Conservation (phyloP, 192 early-diverging fungal species). For the Phycomyces blakesleeanus region DNA sequence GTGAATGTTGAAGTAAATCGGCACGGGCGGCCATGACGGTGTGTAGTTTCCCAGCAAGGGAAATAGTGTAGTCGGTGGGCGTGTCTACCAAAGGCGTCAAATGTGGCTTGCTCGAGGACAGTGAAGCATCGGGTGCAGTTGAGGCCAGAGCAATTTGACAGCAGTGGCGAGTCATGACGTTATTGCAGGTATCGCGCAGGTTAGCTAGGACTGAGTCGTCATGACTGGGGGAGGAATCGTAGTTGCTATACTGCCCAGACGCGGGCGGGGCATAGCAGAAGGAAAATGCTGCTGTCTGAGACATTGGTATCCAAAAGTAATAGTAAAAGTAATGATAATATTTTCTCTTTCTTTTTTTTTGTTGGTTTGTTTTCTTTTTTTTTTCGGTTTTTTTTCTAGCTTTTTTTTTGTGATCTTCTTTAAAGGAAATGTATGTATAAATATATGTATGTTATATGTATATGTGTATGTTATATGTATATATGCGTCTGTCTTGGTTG, state of each 20-base stretch:
- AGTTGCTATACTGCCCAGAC: conserved; percentile 28
- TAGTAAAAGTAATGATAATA: not conserved
- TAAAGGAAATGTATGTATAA: too few relatives aligned
- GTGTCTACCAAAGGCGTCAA: conserved; percentile 34
- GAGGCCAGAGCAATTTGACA: conserved; percentile 27
- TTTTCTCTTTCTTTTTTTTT: not conserved
- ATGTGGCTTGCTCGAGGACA: conserved; percentile 5
- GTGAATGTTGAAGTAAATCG: conserved; percentile 42
- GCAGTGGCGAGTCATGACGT: conserved; percentile 17
- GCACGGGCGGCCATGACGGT: conserved; percentile 38
- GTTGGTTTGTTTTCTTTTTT: not conserved
- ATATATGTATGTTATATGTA: too few relatives aligned
- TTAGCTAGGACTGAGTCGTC: conserved; percentile 9
- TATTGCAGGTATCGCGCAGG: conserved; percentile 21
- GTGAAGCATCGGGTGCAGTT: not conserved
- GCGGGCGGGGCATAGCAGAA: conserved; percentile 27
- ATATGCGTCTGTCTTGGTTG: too few relatives aligned
- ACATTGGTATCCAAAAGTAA: not conserved
- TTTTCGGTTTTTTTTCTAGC: not conserved
- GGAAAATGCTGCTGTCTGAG: conserved; percentile 14
- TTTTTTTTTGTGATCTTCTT: too few relatives aligned
- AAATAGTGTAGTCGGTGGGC: conserved; percentile 46
- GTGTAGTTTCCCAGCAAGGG: conserved; percentile 40
- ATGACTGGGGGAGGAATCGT: conserved; percentile 8
- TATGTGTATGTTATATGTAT: too few relatives aligned